Conservation (phyloP, 306 rosid species). For the Albizia julibrissin region DNA sequence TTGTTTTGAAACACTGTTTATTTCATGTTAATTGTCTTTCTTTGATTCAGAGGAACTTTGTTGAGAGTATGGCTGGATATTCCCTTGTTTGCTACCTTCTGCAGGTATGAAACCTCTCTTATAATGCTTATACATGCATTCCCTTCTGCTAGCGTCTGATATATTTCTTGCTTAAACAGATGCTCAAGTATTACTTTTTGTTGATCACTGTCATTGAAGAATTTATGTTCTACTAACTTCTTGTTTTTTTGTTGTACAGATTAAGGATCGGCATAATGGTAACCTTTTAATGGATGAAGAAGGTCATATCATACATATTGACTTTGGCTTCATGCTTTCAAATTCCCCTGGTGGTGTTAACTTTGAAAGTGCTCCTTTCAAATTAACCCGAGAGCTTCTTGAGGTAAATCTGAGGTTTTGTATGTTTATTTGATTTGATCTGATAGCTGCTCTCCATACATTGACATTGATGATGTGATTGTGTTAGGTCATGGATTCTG, state of each 20-base stretch:
- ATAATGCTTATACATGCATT: conserved; percentile 23
- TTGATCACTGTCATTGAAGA: conserved; percentile 9
- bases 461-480: conserved; percentile 24
- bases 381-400: conserved; percentile 91
- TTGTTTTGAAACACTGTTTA: neutral
- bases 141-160: neutral
- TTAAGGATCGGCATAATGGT: conserved; percentile 96
- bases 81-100: conserved; percentile 95
- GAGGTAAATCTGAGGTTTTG: conserved; percentile 60
- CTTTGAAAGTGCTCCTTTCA: conserved; percentile 98
- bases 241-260: conserved; percentile 47
- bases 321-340: conserved; percentile 97
- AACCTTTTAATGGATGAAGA: conserved; percentile 94
- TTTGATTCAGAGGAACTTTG: conserved; percentile 81
- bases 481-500: conserved; percentile 96
- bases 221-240: conserved; percentile 20
- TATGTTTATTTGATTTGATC: conserved; percentile 16
- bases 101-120: conserved; percentile 60
- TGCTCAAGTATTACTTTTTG: conserved; percentile 1
- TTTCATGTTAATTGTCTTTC: conserved; percentile 26
- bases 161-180: conserved; percentile 29
- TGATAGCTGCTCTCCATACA: conserved; percentile 7
- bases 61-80: conserved; percentile 99
- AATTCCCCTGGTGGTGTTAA: conserved; percentile 98
- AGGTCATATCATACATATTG: conserved; percentile 96